Conservation (phyloP, 352 stramenopile species). For the Pythium vanterpoolii region DNA sequence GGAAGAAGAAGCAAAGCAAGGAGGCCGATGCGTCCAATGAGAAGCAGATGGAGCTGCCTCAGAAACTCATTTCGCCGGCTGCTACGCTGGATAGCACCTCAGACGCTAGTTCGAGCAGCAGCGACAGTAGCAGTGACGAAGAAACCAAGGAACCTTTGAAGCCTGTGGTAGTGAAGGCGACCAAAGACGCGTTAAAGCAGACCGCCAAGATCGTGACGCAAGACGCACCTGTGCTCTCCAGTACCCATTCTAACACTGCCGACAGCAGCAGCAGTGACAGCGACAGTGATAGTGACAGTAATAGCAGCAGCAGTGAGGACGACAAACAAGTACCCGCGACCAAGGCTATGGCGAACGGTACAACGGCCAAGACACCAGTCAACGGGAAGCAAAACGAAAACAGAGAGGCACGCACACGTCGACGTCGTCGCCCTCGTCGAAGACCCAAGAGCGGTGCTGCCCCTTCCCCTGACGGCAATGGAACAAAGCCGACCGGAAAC, state of each 20-base stretch:
- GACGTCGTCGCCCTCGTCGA: conserved; percentile 21
- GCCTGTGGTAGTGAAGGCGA: neutral
- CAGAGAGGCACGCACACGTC: conserved; percentile 9
- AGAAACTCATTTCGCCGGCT: neutral
- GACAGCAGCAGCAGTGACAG: conserved; percentile 9
- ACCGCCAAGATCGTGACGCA: conserved; percentile 16
- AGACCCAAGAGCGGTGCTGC: conserved; percentile 16
- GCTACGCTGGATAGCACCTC: conserved; percentile 3
- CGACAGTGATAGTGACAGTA: neutral
- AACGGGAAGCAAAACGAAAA: neutral
- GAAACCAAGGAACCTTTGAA: neutral
- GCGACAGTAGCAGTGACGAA: conserved; percentile 10
- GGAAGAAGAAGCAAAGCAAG: neutral
- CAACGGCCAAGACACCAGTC: neutral
- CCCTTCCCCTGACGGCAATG: neutral
- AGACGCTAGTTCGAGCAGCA: conserved; percentile 7
- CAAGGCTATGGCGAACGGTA: conserved; percentile 1
- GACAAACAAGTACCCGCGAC: neutral
- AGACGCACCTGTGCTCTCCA: neutral
- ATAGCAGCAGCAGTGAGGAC: conserved; percentile 9
- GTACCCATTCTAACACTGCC: neutral
- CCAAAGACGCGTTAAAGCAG: conserved; percentile 21
- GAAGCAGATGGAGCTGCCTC: neutral
- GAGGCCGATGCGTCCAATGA: neutral
- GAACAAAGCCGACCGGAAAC: neutral